Evolutionary conservation across 2,329 filamentous ascomycete genomes (phyloP).

Genomic region (Sporothrix luriei): DNA sequence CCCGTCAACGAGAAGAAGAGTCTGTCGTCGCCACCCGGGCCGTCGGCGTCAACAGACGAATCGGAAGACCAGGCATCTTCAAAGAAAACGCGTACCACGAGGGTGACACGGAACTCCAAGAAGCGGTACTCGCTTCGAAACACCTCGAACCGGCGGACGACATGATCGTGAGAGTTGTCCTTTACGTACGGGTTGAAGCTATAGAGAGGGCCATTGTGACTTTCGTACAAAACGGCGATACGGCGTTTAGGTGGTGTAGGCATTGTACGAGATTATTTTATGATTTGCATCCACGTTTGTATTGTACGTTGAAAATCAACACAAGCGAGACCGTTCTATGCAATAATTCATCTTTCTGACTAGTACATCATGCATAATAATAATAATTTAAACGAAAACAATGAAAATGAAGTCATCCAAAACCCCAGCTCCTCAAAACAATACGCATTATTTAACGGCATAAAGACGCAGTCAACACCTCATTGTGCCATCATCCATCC

Average conservation of each 20-base stretch:
- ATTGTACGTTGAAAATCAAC: neutral
- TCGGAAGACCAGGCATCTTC: conserved; percentile 13
- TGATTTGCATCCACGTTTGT: neutral
- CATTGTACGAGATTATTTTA: neutral
- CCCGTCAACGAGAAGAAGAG: conserved; percentile 1
- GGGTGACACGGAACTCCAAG: neutral
- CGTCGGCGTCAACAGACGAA: neutral
- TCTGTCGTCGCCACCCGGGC: conserved; percentile 3
- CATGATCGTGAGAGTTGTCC: neutral
- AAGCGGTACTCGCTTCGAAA: conserved; percentile 5
- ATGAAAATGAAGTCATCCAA: conserved; percentile 1
- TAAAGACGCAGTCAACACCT: neutral
- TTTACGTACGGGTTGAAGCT: too few species aligned
- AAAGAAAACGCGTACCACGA: neutral
- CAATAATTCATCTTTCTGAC: conserved; percentile 7
- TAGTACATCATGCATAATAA: conserved; percentile 17
- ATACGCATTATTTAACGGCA: neutral
- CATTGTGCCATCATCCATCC: too few species aligned
- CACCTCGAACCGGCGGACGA: neutral
- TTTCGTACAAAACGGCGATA: too few species aligned
- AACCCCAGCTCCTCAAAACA: neutral
- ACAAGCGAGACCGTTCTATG: neutral
- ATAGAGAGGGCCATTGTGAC: neutral
- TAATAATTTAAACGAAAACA: neutral
- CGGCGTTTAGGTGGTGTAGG: neutral